Percentiles rank a stretch among this genome's conserved stretches.
These are phyloP conservation scores for Neocallimastix lanati DNA, from an alignment of 192 early-diverging fungal species.

Conservation along the genomic window DNA sequence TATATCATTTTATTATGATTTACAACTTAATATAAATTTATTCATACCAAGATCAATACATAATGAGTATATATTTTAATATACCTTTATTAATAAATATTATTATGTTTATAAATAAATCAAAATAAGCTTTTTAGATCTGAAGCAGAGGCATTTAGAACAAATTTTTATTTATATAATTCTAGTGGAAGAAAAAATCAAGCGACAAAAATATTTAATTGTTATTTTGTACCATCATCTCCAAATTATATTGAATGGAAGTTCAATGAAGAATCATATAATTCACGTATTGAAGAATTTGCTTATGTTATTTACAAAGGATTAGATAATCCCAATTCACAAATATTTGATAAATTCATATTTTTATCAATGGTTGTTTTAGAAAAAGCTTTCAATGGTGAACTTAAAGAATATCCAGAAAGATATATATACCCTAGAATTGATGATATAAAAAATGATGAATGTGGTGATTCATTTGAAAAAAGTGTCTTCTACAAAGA, in stretches of 20 bases:
- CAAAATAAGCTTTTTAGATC: neutral
- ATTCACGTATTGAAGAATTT: neutral
- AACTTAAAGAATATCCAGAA: neutral
- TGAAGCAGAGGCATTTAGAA: neutral
- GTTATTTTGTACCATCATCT: neutral
- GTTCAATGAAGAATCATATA: neutral
- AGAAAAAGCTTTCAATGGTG: neutral
- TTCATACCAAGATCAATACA: too few species aligned
- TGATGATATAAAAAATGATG: neutral
- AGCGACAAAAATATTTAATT: neutral
- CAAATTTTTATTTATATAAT: neutral
- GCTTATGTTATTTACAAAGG: neutral
- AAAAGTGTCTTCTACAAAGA: neutral
- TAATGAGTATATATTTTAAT: too few species aligned
- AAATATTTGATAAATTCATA: neutral
- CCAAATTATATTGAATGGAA: neutral
- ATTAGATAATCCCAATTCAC: neutral
- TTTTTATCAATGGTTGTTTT: neutral
- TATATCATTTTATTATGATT: too few species aligned
- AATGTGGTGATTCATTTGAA: neutral
- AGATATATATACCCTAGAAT: neutral
- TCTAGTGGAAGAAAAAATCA: neutral
- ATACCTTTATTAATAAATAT: too few species aligned
- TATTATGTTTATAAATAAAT: too few species aligned
- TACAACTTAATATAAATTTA: too few species aligned